Evolutionary conservation across 805 yeast genomes (phyloP).

Genomic region (Metschnikowia henanensis): DNA sequence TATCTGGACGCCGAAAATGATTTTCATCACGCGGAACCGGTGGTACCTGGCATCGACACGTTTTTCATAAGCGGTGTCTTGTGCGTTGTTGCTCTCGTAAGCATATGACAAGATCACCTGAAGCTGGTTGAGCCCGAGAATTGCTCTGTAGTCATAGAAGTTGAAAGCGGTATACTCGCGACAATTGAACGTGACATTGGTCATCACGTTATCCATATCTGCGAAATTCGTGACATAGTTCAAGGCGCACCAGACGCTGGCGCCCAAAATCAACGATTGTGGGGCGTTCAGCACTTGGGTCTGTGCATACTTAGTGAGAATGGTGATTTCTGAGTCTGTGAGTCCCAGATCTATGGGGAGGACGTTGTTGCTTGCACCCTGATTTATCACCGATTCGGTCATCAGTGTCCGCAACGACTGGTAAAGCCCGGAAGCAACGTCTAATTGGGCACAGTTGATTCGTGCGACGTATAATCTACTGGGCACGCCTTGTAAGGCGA

Average conservation of each 20-base stretch:
- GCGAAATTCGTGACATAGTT: conserved; percentile 10
- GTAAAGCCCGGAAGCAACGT: conserved; percentile 55
- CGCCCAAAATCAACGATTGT: conserved; percentile 37
- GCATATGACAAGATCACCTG: conserved; percentile 50
- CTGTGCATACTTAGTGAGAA: conserved; percentile 47
- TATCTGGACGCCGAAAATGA: conserved; percentile 29
- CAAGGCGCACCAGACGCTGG: conserved; percentile 12
- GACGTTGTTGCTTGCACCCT: conserved; percentile 8
- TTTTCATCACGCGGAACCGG: conserved; percentile 24
- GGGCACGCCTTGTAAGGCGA: conserved; percentile 6
- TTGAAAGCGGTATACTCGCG: conserved; percentile 8
- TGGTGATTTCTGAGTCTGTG: conserved; percentile 49
- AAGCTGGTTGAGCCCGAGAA: conserved; percentile 41
- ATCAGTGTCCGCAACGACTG: conserved; percentile 23
- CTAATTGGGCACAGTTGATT: conserved; percentile 51
- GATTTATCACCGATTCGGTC: conserved; percentile 21
- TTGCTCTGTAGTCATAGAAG: conserved; percentile 46
- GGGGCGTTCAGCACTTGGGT: conserved; percentile 49
- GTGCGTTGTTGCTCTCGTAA: conserved; percentile 24
- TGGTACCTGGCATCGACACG: conserved; percentile 17
- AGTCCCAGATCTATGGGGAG: conserved; percentile 32
- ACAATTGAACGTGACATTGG: conserved; percentile 10
- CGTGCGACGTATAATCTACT: conserved; percentile 28
- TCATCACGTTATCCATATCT: background rate
- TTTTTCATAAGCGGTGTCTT: conserved; percentile 14